Base-by-base conservation (phyloP, 2,329 filamentous ascomycete genomes). In the Penicillium sp. region DNA sequence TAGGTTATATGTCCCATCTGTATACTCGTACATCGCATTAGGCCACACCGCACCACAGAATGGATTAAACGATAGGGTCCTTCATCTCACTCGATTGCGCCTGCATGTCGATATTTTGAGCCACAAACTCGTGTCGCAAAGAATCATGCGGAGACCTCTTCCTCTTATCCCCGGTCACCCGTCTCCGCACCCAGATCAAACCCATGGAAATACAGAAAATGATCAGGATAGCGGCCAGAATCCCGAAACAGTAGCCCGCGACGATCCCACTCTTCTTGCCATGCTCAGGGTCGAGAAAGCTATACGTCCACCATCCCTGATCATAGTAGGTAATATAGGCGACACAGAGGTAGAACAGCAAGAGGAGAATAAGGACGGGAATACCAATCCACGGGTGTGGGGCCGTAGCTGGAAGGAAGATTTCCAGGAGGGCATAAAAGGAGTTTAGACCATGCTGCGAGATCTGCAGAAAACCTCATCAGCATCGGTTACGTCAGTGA, bases 361-460 rank as follows among this genome's bases (percentile, higher is more conserved):
- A 80, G 6, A 94, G 72, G n/a, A 90, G 54, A 59, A 92, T 73
- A 14, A 92, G 77, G 68, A 84, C 86, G 14, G 83, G 72, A n/a
- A 90, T 71, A 67, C 92, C 86, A 22, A 89, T 73, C 75, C 83
- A 86, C 0, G 86, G 82, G 25, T 83, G 79, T 11, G 85, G 82
- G 6, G 78, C 76, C 3, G 87, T 89, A 37, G 89, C 81, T 2
- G 90, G 80, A 31, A 94, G 63, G 22, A 88, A 25, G 63, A 94
- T 81, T 75, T 95, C 90, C 65, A 91, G 82, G n/a, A 92, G 77
- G 1, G 89, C 88, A 69, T 90, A 91, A 50, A 80, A 70, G 46
- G 83, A 81, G 77, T 95, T 95, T 51, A 95, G 75, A 20, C 78
- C 87, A 73, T 96, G 91, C 72, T 89, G 82, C 40, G 87, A 89